These are phyloP conservation scores for Ascochyta fabae DNA, from an alignment of 2,329 filamentous ascomycete species.

Conservation along the genomic window DNA sequence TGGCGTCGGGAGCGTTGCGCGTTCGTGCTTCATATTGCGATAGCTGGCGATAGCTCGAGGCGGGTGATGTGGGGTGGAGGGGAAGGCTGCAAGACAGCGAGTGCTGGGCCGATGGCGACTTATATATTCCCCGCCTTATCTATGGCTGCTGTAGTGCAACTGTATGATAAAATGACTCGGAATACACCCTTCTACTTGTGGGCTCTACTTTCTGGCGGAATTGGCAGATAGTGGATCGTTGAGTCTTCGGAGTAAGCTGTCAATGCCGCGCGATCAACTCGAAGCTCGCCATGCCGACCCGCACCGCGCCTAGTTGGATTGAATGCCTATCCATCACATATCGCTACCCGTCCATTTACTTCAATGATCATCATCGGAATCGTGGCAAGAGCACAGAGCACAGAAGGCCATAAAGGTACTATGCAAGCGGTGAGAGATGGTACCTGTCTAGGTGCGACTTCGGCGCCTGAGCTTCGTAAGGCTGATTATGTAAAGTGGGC, in stretches of 20 bases:
- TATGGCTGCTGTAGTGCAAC: not conserved
- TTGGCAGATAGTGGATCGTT: not conserved
- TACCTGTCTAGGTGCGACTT: not conserved
- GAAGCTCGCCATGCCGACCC: constrained; percentile 9
- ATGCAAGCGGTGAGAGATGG: constrained; percentile 9
- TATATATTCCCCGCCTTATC: constrained; percentile 8
- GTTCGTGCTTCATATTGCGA: constrained; percentile 40
- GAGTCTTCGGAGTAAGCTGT: constrained; percentile 7
- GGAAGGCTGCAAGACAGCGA: constrained; percentile 1
- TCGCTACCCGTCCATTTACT: not conserved
- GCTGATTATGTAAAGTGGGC: constrained; percentile 9
- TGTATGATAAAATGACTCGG: constrained; percentile 2
- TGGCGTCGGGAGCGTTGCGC: constrained; percentile 62
- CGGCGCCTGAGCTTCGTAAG: constrained; percentile 1
- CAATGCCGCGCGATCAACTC: not conserved
- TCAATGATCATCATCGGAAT: not conserved
- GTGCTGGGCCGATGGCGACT: constrained; percentile 1
- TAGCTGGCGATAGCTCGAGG: constrained; percentile 1
- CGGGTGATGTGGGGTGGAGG: constrained; percentile 9
- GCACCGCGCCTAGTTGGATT: not conserved
- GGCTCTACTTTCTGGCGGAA: not conserved
- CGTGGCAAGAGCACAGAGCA: constrained; percentile 6
- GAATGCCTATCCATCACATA: not conserved
- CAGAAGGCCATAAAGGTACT: constrained; percentile 14
- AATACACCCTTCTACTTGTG: not conserved